Conservation (phyloP, 1,284 basidiomycete species). For the Rhizoctonia solani region DNA sequence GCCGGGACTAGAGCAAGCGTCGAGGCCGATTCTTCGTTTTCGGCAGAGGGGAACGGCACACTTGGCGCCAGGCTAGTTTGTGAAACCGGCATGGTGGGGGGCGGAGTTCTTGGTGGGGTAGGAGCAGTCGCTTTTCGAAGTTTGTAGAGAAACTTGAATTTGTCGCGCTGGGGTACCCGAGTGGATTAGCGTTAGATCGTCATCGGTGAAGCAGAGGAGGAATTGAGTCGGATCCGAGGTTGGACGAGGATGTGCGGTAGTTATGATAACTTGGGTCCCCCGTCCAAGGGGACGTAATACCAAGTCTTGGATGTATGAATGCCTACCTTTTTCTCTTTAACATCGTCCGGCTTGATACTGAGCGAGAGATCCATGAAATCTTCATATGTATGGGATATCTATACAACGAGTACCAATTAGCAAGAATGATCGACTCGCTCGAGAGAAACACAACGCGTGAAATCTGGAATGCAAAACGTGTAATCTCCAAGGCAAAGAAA, state of each 20-base stretch:
- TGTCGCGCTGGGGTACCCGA: conserved; percentile 56
- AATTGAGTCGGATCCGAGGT: too few relatives aligned
- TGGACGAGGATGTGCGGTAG: not conserved
- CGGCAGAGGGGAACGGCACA: conserved; percentile 15
- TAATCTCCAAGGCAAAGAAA: too few relatives aligned
- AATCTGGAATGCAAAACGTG: too few relatives aligned
- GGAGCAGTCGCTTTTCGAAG: conserved; percentile 25
- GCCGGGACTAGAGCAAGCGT: too few relatives aligned
- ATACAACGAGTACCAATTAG: conserved; percentile 37
- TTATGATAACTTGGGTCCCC: not conserved
- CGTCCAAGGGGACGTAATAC: not conserved
- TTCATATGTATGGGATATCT: conserved; percentile 88
- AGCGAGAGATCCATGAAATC: conserved; percentile 93
- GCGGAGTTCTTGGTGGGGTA: conserved; percentile 12
- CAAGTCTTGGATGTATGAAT: too few relatives aligned
- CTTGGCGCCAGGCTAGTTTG: not conserved
- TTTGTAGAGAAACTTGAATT: conserved; percentile 63
- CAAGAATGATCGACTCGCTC: not conserved
- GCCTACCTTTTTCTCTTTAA: conserved; percentile 58
- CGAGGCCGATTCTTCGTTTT: not conserved
- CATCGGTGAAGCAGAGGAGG: too few relatives aligned
- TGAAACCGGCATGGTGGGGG: not conserved
- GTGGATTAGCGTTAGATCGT: conserved; percentile 17
- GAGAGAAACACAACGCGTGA: too few relatives aligned
- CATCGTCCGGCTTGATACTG: conserved; percentile 80